A percentile compares a stretch with the other conserved stretches of the same genome.
Evolutionary conservation across 306 rosid species (phyloP).

Genomic region (Acacia crassicarpa): DNA sequence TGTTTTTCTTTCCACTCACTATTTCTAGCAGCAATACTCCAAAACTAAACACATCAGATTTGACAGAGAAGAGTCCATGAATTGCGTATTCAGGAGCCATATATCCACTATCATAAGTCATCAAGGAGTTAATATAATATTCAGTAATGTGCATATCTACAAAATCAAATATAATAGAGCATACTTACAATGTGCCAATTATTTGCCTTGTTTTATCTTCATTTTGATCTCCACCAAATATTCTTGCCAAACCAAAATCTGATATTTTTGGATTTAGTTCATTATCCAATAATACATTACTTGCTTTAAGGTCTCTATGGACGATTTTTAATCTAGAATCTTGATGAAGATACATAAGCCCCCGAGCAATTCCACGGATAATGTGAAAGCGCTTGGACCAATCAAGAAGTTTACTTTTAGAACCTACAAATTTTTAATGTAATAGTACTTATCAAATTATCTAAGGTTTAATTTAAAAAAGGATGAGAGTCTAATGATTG

Average conservation of each 20-base stretch:
- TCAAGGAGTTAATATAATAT: neutral
- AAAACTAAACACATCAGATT: slow-evolving; percentile 19
- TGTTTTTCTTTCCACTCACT: slow-evolving; percentile 22
- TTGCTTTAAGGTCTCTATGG: neutral
- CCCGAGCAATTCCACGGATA: neutral
- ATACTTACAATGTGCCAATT: slow-evolving; percentile 20
- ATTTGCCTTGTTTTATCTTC: neutral
- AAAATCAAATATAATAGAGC: neutral
- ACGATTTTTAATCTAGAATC: neutral
- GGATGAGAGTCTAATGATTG: neutral
- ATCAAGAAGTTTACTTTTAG: neutral
- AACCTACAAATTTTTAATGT: neutral
- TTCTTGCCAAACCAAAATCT: neutral
- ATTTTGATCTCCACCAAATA: neutral
- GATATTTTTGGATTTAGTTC: neutral
- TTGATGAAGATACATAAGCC: neutral
- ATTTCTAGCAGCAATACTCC: slow-evolving; percentile 21
- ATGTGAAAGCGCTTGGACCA: neutral
- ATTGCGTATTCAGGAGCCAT: slow-evolving; percentile 5
- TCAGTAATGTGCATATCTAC: neutral
- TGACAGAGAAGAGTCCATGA: neutral
- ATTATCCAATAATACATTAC: neutral
- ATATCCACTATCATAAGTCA: neutral
- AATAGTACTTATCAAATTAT: neutral
- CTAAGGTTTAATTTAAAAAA: neutral